phyloP scores from a whole-genome alignment of 108 stramenopile genomes.

The Stephanodiscus minutulus region DNA sequence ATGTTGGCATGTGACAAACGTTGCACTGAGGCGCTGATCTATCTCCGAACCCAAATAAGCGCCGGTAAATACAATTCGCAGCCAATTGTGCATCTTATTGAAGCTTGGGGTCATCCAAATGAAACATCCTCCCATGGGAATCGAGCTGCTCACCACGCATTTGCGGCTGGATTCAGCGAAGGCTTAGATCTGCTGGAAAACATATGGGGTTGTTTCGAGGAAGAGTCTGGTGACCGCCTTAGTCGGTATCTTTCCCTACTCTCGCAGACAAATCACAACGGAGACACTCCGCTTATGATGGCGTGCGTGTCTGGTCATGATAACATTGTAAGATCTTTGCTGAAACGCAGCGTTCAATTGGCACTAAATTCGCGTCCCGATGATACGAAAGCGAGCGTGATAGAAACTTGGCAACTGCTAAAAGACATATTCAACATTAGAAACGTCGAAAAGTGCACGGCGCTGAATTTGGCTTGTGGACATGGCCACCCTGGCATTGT shows the following conservation, averaged over 20 bases:
- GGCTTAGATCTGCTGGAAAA: conserved; percentile 49
- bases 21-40: conserved; percentile 25
- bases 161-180: conserved; percentile 45
- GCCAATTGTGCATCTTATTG: conserved; percentile 14
- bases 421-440: conserved; percentile 20
- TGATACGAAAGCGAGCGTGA: background rate
- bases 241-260: conserved; percentile 28
- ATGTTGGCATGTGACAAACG: conserved; percentile 71
- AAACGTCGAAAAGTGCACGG: conserved; percentile 25
- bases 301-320: conserved; percentile 44
- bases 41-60: conserved; percentile 27
- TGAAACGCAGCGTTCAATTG: conserved; percentile 23
- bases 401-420: conserved; percentile 22
- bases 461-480: conserved; percentile 53
- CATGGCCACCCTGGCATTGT: conserved; percentile 53
- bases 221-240: conserved; percentile 1
- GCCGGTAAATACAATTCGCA: background rate
- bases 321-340: conserved; percentile 12
- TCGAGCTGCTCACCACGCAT: conserved; percentile 65
- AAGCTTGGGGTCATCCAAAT: conserved; percentile 42
- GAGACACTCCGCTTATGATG: conserved; percentile 75
- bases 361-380: background rate
- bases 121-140: conserved; percentile 51
- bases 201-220: conserved; percentile 5
- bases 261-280: conserved; percentile 51